Conservation (phyloP, 2,329 filamentous ascomycete species). For the Cryphonectria radicalis region DNA sequence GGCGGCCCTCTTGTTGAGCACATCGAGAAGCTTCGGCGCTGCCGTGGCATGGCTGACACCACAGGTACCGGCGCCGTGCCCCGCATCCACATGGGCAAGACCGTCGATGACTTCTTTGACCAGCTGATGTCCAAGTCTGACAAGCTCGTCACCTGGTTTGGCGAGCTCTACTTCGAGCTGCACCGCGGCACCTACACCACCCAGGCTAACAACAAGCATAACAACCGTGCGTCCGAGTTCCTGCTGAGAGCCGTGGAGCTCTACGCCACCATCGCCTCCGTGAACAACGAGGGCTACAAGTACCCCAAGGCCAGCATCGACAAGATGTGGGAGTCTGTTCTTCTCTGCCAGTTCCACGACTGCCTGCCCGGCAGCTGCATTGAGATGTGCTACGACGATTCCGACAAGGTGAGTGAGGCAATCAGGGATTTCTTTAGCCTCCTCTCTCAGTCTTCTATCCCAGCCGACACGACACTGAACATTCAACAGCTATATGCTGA, state of each 20-base stretch:
- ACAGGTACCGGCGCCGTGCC: slow-evolving; percentile 71
- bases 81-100: slow-evolving; percentile 84
- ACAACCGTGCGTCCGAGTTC: slow-evolving; percentile 86
- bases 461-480: slow-evolving; percentile 33
- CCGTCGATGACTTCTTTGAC: slow-evolving; percentile 94
- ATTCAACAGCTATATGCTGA: slow-evolving; percentile 71
- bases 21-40: slow-evolving; percentile 90
- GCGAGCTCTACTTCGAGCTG: slow-evolving; percentile 96
- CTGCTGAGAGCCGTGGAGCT: slow-evolving; percentile 87
- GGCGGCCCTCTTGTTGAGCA: slow-evolving; percentile 94
- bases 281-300: slow-evolving; percentile 74
- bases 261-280: slow-evolving; percentile 81
- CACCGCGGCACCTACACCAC: slow-evolving; percentile 98
- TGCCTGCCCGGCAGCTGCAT: slow-evolving; percentile 94
- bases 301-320: slow-evolving; percentile 96
- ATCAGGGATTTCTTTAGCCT: background rate
- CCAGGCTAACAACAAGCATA: slow-evolving; percentile 94
- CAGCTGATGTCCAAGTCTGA: slow-evolving; percentile 77
- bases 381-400: slow-evolving; percentile 98
- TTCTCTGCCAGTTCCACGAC: slow-evolving; percentile 97
- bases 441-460: background rate
- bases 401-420: slow-evolving; percentile 65
- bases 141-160: slow-evolving; percentile 92
- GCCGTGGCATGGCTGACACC: slow-evolving; percentile 88
- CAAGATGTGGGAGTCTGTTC: slow-evolving; percentile 89